A percentile compares a stretch with the other conserved stretches of the same genome.
Evolutionary conservation across 352 stramenopile species (phyloP).

Genomic region (Pythium oligandrum): DNA sequence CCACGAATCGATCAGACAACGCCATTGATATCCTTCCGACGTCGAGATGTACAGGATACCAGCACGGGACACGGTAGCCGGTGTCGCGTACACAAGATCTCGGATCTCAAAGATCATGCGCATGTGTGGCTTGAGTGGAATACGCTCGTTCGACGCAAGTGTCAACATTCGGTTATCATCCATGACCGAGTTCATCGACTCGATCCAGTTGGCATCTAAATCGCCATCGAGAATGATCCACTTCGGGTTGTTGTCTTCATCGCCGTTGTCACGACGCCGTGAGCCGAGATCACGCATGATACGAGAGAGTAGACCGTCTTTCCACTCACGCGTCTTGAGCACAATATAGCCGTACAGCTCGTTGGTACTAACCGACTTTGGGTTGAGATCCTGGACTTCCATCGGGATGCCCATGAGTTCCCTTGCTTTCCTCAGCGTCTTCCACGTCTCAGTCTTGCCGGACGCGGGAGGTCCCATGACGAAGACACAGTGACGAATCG

Average conservation of each 20-base stretch:
- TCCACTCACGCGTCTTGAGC: constrained; percentile 94
- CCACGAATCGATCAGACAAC: constrained; percentile 92
- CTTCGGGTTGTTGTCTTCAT: constrained; percentile 91
- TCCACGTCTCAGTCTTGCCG: constrained; percentile 95
- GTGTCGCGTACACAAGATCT: constrained; percentile 94
- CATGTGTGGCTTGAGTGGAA: constrained; percentile 95
- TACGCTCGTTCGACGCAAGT: constrained; percentile 95
- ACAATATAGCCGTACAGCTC: constrained; percentile 96
- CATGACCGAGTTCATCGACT: constrained; percentile 97
- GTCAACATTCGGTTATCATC: constrained; percentile 97
- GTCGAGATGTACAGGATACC: constrained; percentile 96
- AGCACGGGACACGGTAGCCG: constrained; percentile 92
- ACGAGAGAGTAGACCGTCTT: constrained; percentile 92
- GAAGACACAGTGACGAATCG: constrained; percentile 96
- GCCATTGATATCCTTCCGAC: constrained; percentile 93
- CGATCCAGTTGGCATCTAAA: constrained; percentile 97
- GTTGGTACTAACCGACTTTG: constrained; percentile 94
- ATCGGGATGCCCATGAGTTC: constrained; percentile 85
- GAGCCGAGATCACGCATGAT: constrained; percentile 95
- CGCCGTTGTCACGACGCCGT: constrained; percentile 82
- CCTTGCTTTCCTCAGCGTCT: constrained; percentile 88
- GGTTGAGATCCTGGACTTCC: constrained; percentile 93
- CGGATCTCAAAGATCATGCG: constrained; percentile 97
- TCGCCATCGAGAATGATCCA: constrained; percentile 98
- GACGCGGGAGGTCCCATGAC: constrained; percentile 93